phyloP scores from a whole-genome alignment of 2,329 filamentous ascomycete species.

The Tympanopsis confertula region DNA sequence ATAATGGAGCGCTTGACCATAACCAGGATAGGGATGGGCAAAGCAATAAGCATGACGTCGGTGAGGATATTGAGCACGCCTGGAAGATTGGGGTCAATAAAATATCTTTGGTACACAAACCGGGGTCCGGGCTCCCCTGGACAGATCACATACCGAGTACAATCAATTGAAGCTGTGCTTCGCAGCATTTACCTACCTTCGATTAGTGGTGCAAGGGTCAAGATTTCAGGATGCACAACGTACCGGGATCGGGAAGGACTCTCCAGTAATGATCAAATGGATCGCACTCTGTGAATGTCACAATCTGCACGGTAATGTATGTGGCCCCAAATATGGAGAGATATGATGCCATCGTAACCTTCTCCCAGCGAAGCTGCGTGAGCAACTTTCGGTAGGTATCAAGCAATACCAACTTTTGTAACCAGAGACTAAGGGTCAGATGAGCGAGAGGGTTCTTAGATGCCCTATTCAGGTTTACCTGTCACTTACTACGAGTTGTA shows the following conservation, averaged over 20 bases:
- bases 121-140: too few species aligned
- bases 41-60: constrained; percentile 14
- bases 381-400: constrained; percentile 13
- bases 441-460: too few species aligned
- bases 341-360: constrained; percentile 11
- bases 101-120: too few species aligned
- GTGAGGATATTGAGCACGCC: constrained; percentile 19
- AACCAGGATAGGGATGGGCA: constrained; percentile 15
- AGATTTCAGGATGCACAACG: background rate
- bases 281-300: constrained; percentile 21
- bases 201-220: background rate
- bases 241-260: constrained; percentile 28
- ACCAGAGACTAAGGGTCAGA: too few species aligned
- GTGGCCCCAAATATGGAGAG: constrained; percentile 15
- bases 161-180: constrained; percentile 18
- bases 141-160: too few species aligned
- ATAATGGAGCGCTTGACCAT: constrained; percentile 7
- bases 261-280: constrained; percentile 45
- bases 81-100: too few species aligned
- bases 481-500: constrained; percentile 20
- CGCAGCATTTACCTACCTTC: constrained; percentile 11
- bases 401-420: constrained; percentile 14
- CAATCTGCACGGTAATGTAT: constrained; percentile 17
- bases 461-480: constrained; percentile 3
- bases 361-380: constrained; percentile 10